Base-by-base conservation (phyloP, 345 rosid species). In the Mallotus nudiflorus region DNA sequence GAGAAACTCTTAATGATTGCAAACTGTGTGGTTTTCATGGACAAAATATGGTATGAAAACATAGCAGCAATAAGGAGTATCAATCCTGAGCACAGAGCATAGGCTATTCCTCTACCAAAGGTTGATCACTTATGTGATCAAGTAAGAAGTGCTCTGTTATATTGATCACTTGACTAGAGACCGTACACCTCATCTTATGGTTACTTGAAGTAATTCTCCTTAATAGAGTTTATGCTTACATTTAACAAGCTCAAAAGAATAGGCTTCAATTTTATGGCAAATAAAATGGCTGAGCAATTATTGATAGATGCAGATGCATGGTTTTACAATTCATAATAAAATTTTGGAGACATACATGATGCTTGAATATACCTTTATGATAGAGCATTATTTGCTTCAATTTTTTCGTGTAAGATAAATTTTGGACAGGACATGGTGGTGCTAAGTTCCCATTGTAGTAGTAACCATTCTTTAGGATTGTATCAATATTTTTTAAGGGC, bases 371-470 rank as follows among this genome's bases (percentile, higher is more conserved):
- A 60, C 85, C 82, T 71, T 88, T 87, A 27, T 88, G 92, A 35
- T 76, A 79, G 55, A 88, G 88, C 78, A 86, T 88, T 73, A 83
- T 84, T 69, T 80, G 85, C 73, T 77, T 81, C 57, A 85, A 5
- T 55, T 65, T 48, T 60, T 73, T 87, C 73, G 81, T 85, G 58
- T 39, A 73, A 35, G 66, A 73, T 55, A 73, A 58, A 62, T 75
- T 75, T 58, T 65, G 73, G 62, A 64, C 75, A 1, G 69, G 49
- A 69, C 62, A 76, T 27, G 73, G 13, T 14, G 63, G 53, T 27
- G 79, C 71, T 51, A 68, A 58, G 46, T 77, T 27, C 50, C 73
- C 83, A 81, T 72, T 77, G 68, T 14, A 45, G 65, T 69, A 54
- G 12, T 61, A 75, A 67, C 76, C 74, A 69, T 62, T 80, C 67